Base-by-base conservation (phyloP, 768 basidiomycete genomes). In the Leccinum boreale region DNA sequence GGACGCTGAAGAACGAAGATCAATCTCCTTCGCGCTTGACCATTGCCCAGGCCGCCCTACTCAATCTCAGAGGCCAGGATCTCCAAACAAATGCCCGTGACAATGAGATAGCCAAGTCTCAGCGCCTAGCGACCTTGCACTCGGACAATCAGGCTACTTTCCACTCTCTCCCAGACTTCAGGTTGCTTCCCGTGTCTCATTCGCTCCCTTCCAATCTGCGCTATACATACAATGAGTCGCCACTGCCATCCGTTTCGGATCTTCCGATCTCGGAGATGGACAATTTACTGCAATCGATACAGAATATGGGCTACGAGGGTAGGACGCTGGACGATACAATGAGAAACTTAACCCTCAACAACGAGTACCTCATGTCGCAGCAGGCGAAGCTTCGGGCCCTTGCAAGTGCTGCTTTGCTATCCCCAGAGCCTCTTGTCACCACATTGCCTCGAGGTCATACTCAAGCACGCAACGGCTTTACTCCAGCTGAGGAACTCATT, bases 31-130 rank as follows among this genome's bases (percentile, higher is more conserved):
- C 80, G 11, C 79, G 85, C 17, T 72, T 92, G 28, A 89, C 89
- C 6, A 90, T 92, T 61, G 89, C 89, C 0, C 88, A 90, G 64
- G 89, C 89, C 5, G 82, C 89, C 1, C 70, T 92, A 23, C 80
- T 92, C 54, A 92, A 89, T 65, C 78, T 90, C 45, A 86, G 82
- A 54, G 89, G 89, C 6, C 82, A 86, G 53, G 85, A 89, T 21
- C 67, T 66, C 56, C 77, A 73, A 64, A 17, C 54, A 47, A 58
- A 56, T 21, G 24, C 42, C 21, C 57, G 55, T 29, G 56, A 60
- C 29, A 24, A 28, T 2, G 36, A 57, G 17, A 55, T 44, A 47
- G 11, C 57, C 42, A 56, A 66, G 42, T 53, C 60, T 10, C 61
- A 61, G 50, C 57, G 58, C 39, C 35, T 19, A 31, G 3, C 42